These are phyloP conservation scores for Penicillium crustosum DNA, from an alignment of 2,329 filamentous ascomycete species.

Conservation along the genomic window DNA sequence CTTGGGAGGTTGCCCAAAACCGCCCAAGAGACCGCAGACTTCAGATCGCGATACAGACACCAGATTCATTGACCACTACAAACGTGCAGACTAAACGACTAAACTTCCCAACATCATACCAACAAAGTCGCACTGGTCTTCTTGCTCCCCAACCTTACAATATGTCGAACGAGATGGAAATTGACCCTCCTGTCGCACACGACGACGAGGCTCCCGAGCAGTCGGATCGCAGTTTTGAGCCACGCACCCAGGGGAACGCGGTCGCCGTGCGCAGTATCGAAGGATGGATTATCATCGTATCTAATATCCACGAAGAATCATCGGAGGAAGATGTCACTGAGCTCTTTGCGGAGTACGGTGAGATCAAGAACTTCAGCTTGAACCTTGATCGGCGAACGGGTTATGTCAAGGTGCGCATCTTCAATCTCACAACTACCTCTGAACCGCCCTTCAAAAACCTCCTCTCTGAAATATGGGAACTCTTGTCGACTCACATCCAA, in stretches of 20 bases:
- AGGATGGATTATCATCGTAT: constrained; percentile 68
- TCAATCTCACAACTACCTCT: neutral
- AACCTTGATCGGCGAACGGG: constrained; percentile 66
- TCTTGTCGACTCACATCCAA: neutral
- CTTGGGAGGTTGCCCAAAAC: neutral
- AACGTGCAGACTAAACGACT: neutral
- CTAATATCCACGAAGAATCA: constrained; percentile 68
- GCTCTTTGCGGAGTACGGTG: constrained; percentile 64
- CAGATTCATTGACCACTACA: constrained; percentile 2
- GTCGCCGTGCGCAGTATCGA: constrained; percentile 66
- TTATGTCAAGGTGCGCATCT: constrained; percentile 61
- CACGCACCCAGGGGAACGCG: constrained; percentile 46
- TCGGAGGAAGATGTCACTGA: constrained; percentile 67
- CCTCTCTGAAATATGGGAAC: neutral
- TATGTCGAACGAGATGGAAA: constrained; percentile 50
- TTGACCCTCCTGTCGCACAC: constrained; percentile 41
- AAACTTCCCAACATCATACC: constrained; percentile 45
- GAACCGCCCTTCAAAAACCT: neutral
- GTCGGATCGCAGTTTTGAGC: constrained; percentile 38
- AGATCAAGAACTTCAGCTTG: constrained; percentile 67
- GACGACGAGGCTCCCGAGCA: constrained; percentile 37
- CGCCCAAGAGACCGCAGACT: constrained; percentile 1
- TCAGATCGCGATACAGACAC: constrained; percentile 1
- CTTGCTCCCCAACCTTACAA: constrained; percentile 43
- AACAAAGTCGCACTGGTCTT: constrained; percentile 52